phyloP scores from a whole-genome alignment of 345 rosid genomes.

The Lenwebbia sp. region DNA sequence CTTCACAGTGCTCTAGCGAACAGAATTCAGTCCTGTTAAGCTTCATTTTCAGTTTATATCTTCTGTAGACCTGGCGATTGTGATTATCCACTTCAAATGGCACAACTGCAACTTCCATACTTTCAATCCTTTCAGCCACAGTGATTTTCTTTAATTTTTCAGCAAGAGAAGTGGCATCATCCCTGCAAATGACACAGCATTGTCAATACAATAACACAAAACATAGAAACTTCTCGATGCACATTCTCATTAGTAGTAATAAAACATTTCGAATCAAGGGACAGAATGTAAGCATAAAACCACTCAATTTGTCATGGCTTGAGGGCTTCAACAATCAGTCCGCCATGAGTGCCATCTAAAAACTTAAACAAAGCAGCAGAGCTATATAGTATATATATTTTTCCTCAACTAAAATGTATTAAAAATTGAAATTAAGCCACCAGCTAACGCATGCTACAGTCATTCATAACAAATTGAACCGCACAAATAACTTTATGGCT shows the following conservation, averaged over 20 bases:
- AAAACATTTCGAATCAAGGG: not conserved
- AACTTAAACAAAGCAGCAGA: not conserved
- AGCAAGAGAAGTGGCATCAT: slow-evolving; percentile 52
- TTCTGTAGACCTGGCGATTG: slow-evolving; percentile 23
- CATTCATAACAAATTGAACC: not conserved
- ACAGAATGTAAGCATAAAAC: not conserved
- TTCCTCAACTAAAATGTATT: not conserved
- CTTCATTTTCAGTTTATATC: slow-evolving; percentile 77
- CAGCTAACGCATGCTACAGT: not conserved
- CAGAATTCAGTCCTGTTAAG: slow-evolving; percentile 51
- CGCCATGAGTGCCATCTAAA: not conserved
- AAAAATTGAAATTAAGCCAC: not conserved
- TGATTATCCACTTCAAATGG: slow-evolving; percentile 33
- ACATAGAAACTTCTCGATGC: not conserved
- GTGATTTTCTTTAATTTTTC: slow-evolving; percentile 73
- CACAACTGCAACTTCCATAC: slow-evolving; percentile 50
- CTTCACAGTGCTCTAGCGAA: slow-evolving; percentile 51
- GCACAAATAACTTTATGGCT: not conserved
- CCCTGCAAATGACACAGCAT: slow-evolving; percentile 32
- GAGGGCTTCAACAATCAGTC: not conserved
- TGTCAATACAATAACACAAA: not conserved
- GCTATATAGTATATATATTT: not conserved
- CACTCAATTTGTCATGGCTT: not conserved
- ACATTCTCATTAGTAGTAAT: not conserved
- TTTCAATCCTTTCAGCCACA: slow-evolving; percentile 67